These are phyloP conservation scores for Fraxinus quadrangulata DNA, from an alignment of 257 asterid genomes.

Conservation along the genomic window DNA sequence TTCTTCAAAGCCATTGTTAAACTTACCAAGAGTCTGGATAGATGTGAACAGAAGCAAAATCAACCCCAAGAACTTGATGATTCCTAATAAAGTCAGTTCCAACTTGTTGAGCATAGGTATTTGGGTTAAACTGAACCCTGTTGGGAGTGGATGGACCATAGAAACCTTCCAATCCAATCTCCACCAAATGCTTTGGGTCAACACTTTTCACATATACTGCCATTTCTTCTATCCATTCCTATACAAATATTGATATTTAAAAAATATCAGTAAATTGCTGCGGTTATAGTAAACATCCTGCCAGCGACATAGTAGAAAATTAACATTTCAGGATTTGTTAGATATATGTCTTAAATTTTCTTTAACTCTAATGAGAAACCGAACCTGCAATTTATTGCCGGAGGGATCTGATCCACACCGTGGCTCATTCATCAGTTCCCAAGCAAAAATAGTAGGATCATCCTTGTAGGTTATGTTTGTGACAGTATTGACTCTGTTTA, in stretches of 20 bases:
- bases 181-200: conserved; percentile 85
- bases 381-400: conserved; percentile 76
- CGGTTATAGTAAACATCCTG: neutral
- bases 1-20: neutral
- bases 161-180: conserved; percentile 91
- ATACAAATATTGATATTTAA: conserved; percentile 6
- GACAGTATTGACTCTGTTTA: conserved; percentile 68
- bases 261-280: neutral
- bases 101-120: conserved; percentile 72
- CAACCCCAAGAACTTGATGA: conserved; percentile 91
- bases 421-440: conserved; percentile 97
- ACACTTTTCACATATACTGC: conserved; percentile 78
- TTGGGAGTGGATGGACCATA: conserved; percentile 84
- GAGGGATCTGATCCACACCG: conserved; percentile 86
- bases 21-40: conserved; percentile 90
- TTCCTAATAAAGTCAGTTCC: conserved; percentile 96
- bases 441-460: conserved; percentile 84
- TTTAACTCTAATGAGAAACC: conserved; percentile 4
- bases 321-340: neutral
- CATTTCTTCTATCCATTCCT: conserved; percentile 90
- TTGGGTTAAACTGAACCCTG: conserved; percentile 73
- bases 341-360: neutral
- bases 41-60: conserved; percentile 91
- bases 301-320: neutral
- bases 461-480: conserved; percentile 83